Conservation (phyloP, 257 asterid genomes). For the Buddleja alternifolia region DNA sequence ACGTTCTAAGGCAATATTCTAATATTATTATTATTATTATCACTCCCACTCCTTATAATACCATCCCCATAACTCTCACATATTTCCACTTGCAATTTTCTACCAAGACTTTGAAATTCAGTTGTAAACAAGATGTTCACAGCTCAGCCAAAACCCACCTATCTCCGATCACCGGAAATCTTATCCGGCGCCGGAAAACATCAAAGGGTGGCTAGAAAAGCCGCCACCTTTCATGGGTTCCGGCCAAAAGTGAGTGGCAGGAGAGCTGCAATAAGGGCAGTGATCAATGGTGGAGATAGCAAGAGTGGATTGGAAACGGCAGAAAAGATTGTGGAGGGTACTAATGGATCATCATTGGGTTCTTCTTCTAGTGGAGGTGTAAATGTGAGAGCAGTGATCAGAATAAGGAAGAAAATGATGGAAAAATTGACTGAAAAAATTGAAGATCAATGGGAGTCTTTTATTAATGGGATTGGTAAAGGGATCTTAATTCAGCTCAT, state of each 20-base stretch:
- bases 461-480: slow-evolving; percentile 80
- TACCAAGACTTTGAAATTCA: slow-evolving; percentile 12
- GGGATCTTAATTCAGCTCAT: slow-evolving; percentile 81
- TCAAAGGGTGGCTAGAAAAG: slow-evolving; percentile 24
- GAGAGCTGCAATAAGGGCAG: slow-evolving; percentile 47
- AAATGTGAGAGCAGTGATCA: slow-evolving; percentile 75
- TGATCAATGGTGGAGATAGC: slow-evolving; percentile 75
- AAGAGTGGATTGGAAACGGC: slow-evolving; percentile 51
- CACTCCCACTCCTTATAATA: background rate
- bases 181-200: slow-evolving; percentile 35
- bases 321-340: slow-evolving; percentile 37
- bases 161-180: slow-evolving; percentile 48
- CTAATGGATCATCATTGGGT: slow-evolving; percentile 29
- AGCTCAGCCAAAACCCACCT: slow-evolving; percentile 58
- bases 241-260: slow-evolving; percentile 24
- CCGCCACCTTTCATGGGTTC: slow-evolving; percentile 25
- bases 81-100: slow-evolving; percentile 4
- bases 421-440: slow-evolving; percentile 66
- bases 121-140: slow-evolving; percentile 44
- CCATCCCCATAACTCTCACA: slow-evolving; percentile 7
- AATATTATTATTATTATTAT: background rate
- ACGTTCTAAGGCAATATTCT: background rate
- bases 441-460: slow-evolving; percentile 76
- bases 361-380: slow-evolving; percentile 41
- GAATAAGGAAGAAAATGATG: slow-evolving; percentile 80